Base-by-base conservation (phyloP, 140 eudicot species). In the Cichorium intybus region DNA sequence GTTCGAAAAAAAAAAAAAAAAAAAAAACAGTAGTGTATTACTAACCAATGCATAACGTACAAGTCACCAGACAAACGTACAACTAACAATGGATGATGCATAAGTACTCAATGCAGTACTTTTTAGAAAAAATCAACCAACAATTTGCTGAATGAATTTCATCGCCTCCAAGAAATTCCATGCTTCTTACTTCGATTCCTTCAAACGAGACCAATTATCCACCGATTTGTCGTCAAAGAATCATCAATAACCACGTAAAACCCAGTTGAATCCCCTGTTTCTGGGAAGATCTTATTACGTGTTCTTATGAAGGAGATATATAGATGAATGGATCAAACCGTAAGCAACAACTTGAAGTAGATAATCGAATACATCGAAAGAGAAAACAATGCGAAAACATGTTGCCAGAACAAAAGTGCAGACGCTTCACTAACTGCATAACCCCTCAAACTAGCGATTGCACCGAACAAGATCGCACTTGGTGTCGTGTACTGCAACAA, bases 391-490 rank as follows among this genome's bases (percentile, higher is more conserved):
- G 92, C 91, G 28, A 75, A 75, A 3, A 77, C 56, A 24, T 89
- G 97, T 62, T 89, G 97, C 97, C 97, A 89, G 60, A 89, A 89
- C 20, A 89, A 78, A 10, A 89, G 60, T 0, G 97, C 88, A 35
- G 97, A 89, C 22, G 97, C 95, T 71, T 89, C 97, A 10, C 82
- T 68, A 24, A 83, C 89, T 14, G 95, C 97, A 55, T 89, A 89
- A 10, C 95, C 95, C 71, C 97, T 76, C 72, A 89, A 81, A 60
- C 95, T 89, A 45, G 97, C 95, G 62, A 89, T 86, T 22, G 97
- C 95, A 14, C 97, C 97, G 49, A 89, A 75, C 75, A 89, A 77
- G 28, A 89, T 89, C 24, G 95, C 97, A 33, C 92, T 89, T 0
- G 95, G 97, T 34, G 86, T 89, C 11, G 88, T 79, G 56, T 89